A percentile compares a stretch with the other conserved stretches of the same genome.
phyloP scores from a whole-genome alignment of 768 basidiomycete genomes.

The Cyclocybe aegerita region DNA sequence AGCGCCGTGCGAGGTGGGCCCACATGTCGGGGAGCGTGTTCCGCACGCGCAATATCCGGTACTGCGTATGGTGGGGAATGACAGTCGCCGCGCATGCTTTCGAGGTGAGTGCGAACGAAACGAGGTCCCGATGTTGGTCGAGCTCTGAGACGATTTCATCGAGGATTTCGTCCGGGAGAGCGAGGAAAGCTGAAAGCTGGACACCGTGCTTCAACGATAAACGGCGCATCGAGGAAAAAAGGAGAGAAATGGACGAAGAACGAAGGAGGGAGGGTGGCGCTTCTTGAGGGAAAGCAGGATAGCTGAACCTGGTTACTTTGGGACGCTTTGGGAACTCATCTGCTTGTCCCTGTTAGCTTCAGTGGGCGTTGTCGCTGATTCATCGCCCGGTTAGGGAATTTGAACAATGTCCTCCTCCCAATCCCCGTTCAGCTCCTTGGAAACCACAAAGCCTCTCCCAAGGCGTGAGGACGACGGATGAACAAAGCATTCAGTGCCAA shows the following conservation, averaged over 20 bases:
- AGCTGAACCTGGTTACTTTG: conserved; percentile 1
- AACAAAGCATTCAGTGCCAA: too few relatives aligned
- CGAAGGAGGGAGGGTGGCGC: conserved; percentile 11
- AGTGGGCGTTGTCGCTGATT: conserved; percentile 7
- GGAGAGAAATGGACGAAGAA: conserved; percentile 11
- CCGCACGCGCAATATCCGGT: conserved; percentile 47
- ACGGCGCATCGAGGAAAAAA: conserved; percentile 18
- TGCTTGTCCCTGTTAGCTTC: conserved; percentile 13
- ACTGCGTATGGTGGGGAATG: conserved; percentile 49
- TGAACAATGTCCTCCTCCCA: conserved; percentile 16
- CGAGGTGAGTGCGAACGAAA: conserved; percentile 46
- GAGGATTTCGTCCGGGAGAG: conserved; percentile 46
- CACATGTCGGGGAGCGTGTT: conserved; percentile 40
- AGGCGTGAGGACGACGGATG: too few relatives aligned
- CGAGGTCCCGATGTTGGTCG: conserved; percentile 37
- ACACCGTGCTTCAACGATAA: conserved; percentile 17
- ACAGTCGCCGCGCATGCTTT: conserved; percentile 33
- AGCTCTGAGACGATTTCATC: conserved; percentile 47
- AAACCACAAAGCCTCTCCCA: neutral
- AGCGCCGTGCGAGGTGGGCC: conserved; percentile 49
- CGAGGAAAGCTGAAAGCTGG: conserved; percentile 26
- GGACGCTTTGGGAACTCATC: conserved; percentile 16
- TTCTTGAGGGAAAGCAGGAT: conserved; percentile 14
- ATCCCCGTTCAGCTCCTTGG: neutral
- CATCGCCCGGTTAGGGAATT: conserved; percentile 13